phyloP scores from a whole-genome alignment of 768 basidiomycete species.

The Cystofilobasidium capitatum region DNA sequence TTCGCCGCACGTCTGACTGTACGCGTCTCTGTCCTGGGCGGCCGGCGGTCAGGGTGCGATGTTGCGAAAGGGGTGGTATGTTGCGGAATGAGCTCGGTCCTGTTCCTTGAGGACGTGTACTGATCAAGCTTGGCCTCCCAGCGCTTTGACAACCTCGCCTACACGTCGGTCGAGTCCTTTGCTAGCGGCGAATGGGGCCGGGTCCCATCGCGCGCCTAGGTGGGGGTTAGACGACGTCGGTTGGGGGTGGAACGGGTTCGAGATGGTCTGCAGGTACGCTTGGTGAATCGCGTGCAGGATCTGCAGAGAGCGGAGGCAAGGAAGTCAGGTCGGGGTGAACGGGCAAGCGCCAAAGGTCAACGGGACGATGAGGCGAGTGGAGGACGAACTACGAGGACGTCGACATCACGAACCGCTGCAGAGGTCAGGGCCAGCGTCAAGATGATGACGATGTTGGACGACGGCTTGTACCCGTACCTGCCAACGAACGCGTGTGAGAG shows the following conservation, averaged over 20 bases:
- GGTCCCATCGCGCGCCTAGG: constrained; percentile 8
- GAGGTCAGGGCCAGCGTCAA: constrained; percentile 13
- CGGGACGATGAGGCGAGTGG: no score
- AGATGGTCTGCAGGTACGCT: constrained; percentile 24
- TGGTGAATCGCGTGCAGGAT: constrained; percentile 27
- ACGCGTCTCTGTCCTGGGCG: no score
- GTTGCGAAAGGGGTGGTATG: no score
- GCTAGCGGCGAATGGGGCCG: not conserved
- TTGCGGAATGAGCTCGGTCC: no score
- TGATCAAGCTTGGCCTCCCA: not conserved
- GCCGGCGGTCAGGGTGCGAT: no score
- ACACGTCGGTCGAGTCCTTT: not conserved
- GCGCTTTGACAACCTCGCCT: not conserved
- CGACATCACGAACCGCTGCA: constrained; percentile 4
- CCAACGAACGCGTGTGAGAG: not conserved
- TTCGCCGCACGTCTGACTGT: no score
- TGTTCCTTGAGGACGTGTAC: no score
- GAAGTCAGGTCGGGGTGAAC: not conserved
- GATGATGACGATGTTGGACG: constrained; percentile 27
- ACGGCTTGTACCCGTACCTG: constrained; percentile 27
- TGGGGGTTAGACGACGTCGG: constrained; percentile 13
- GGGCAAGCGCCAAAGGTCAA: not conserved
- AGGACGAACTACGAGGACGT: constrained; percentile 22
- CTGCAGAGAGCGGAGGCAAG: not conserved
- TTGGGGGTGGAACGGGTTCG: constrained; percentile 25